These are phyloP conservation scores for Spathaspora girioi DNA, from an alignment of 805 yeast genomes.

Conservation along the genomic window DNA sequence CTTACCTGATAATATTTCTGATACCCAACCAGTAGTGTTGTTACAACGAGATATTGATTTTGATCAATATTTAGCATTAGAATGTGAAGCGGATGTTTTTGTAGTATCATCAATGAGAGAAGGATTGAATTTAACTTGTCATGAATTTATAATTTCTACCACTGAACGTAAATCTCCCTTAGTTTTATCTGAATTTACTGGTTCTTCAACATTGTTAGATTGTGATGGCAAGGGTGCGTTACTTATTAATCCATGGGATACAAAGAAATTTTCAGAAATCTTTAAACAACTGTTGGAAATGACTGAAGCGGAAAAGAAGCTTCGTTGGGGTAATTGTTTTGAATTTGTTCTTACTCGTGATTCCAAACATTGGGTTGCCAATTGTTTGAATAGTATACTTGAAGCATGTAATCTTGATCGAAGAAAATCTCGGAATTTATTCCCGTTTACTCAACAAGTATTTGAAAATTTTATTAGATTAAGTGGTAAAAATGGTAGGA, in stretches of 20 bases:
- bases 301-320: constrained; percentile 52
- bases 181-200: constrained; percentile 88
- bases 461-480: constrained; percentile 18
- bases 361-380: constrained; percentile 68
- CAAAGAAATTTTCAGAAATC: constrained; percentile 57
- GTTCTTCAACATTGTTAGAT: constrained; percentile 77
- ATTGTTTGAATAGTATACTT: constrained; percentile 52
- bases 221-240: constrained; percentile 56
- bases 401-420: constrained; percentile 35
- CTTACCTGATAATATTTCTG: constrained; percentile 65
- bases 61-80: constrained; percentile 82
- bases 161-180: constrained; percentile 72
- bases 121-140: constrained; percentile 96
- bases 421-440: constrained; percentile 20
- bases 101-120: constrained; percentile 90
- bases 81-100: constrained; percentile 82
- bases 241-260: constrained; percentile 90
- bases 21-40: constrained; percentile 77
- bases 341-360: constrained; percentile 63
- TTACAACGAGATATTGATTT: constrained; percentile 86
- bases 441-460: constrained; percentile 27
- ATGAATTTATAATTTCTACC: constrained; percentile 83
- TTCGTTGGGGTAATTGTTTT: constrained; percentile 61
- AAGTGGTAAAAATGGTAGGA: constrained; percentile 24
- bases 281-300: constrained; percentile 65